Base-by-base conservation (phyloP, 106 monocot genomes). In the Cymbidium sinense region DNA sequence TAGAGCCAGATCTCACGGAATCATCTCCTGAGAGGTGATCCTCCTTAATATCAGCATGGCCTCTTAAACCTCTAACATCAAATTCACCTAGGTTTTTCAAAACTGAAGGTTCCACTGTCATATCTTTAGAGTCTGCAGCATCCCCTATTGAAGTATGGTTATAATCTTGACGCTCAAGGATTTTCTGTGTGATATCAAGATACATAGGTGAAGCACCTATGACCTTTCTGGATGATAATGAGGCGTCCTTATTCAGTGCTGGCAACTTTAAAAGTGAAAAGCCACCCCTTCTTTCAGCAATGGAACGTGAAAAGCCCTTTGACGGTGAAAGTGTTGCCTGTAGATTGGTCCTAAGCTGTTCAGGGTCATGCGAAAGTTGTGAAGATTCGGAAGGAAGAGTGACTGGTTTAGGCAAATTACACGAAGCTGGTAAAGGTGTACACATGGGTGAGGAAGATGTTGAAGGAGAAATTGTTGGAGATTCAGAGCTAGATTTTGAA, bases 261-360 rank as follows among this genome's bases (percentile, higher is more conserved):
- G 89, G 80, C 84, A 96, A 81, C 76, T 89, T 88, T 52, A 96
- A 36, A 74, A 79, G 76, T 15, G 86, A 89, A 80, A 96, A 91
- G 28, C 85, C 84, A 70, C 87, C 89, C 83, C 96, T 85, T 76
- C 96, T 89, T 74, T 96, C 93, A 73, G 96, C 91, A 86, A 96
- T 89, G 23, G 91, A 96, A 17, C 72, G 70, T 71, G 70, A 47
- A 52, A 77, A 78, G 5, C 39, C 81, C 81, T 87, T 96, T 11
- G 82, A 81, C 35, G 87, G 86, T 37, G 83, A 91, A 76, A 15
- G 61, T 58, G 28, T 77, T 77, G 69, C 34, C 28, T 80, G 34
- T 20, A 72, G 15, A 35, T 75, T 62, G 27, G 64, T 51, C 5
- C 67, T 81, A 44, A 28, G 54, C 35, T 71, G 73, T 43, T 74